Conservation (phyloP, 345 rosid species). For the Hypericum androsaemum region DNA sequence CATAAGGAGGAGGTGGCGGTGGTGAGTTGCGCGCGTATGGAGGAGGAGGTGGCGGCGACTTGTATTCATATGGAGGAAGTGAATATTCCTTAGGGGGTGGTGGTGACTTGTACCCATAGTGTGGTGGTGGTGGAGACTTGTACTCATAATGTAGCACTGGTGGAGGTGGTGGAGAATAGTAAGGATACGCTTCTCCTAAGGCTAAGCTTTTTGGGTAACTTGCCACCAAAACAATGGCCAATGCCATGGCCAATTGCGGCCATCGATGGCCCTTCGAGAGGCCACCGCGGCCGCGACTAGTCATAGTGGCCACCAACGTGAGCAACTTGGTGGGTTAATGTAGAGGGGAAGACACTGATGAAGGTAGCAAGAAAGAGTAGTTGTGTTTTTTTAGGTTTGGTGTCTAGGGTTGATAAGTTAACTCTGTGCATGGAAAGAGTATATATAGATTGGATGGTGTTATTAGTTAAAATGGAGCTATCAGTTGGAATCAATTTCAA, state of each 20-base stretch:
- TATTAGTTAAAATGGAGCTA: constrained; percentile 32
- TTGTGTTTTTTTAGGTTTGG: neutral
- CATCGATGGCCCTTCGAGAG: constrained; percentile 44
- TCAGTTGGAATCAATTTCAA: constrained; percentile 25
- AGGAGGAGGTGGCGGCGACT: too few species aligned
- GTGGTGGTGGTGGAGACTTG: constrained; percentile 16
- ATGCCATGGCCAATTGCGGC: constrained; percentile 45
- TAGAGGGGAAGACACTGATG: too few species aligned
- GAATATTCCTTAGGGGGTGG: constrained; percentile 22
- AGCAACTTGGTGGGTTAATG: too few species aligned
- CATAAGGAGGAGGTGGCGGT: constrained; percentile 12
- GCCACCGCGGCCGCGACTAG: constrained; percentile 27
- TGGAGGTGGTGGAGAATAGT: constrained; percentile 40
- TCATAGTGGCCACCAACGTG: too few species aligned
- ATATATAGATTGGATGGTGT: constrained; percentile 24
- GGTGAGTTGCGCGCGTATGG: constrained; percentile 30
- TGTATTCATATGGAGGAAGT: too few species aligned
- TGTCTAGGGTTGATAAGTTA: constrained; percentile 14
- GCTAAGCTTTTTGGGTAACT: constrained; percentile 28
- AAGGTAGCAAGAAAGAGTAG: neutral
- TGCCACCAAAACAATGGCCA: constrained; percentile 33
- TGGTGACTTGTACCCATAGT: constrained; percentile 23
- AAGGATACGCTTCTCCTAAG: constrained; percentile 27
- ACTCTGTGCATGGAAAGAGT: constrained; percentile 17
- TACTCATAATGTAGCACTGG: neutral